phyloP scores from a whole-genome alignment of 371 early-diverging fungal genomes.

The Capniomyces stellatus region DNA sequence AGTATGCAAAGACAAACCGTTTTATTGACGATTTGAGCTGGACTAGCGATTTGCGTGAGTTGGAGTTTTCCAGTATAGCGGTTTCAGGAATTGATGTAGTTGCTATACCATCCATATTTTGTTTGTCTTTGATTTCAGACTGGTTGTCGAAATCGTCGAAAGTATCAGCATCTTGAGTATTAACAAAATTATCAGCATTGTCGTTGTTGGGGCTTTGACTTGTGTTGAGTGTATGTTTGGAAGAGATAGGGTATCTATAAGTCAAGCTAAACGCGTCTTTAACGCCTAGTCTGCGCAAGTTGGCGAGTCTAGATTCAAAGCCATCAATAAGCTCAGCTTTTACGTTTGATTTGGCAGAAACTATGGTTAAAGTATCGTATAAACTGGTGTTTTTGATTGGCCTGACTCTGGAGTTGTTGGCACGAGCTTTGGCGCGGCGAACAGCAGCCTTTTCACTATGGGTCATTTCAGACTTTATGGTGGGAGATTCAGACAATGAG shows the following conservation, averaged over 20 bases:
- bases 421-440: background rate
- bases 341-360: background rate
- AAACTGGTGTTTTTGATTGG: background rate
- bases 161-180: too few species aligned
- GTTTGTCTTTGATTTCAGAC: background rate
- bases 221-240: background rate
- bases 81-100: too few species aligned
- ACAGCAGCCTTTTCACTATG: too few species aligned
- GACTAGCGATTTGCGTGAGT: too few species aligned
- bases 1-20: conserved; percentile 41
- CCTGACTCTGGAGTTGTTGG: background rate
- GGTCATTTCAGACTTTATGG: too few species aligned
- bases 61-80: too few species aligned
- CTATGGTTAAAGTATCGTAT: background rate
- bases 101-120: background rate
- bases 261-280: background rate
- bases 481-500: background rate
- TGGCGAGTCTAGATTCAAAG: background rate
- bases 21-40: conserved; percentile 27
- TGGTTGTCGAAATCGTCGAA: background rate
- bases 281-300: background rate
- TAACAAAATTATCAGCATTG: too few species aligned
- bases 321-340: background rate
- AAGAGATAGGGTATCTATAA: background rate
- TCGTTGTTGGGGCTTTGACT: background rate